Conservation (phyloP, 2,329 filamentous ascomycete genomes). For the Hypoxylon sp. region DNA sequence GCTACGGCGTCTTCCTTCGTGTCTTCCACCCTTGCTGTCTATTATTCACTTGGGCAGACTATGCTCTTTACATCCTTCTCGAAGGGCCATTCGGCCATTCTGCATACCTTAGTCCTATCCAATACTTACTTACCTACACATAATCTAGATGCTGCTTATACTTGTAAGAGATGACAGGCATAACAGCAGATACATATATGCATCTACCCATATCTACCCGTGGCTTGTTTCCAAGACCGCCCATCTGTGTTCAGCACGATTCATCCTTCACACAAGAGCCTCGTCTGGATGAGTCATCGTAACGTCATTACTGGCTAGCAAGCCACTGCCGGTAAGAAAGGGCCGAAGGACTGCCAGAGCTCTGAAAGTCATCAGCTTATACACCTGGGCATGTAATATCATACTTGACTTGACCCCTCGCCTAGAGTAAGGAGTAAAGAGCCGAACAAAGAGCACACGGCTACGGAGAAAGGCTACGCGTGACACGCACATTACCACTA, state of each 20-base stretch:
- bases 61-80: not conserved
- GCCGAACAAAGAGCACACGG: not conserved
- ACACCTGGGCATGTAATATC: no score
- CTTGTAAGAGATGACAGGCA: not conserved
- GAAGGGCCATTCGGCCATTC: not conserved
- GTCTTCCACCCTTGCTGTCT: not conserved
- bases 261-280: not conserved
- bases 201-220: no score
- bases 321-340: not conserved
- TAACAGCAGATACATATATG: no score
- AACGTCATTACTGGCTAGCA: not conserved
- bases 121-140: no score
- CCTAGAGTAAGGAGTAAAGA: no score
- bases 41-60: not conserved
- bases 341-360: not conserved
- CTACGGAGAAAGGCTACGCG: not conserved
- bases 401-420: no score
- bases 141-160: no score
- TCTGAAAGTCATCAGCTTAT: not conserved
- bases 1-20: constrained; percentile 10
- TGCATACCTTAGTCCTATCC: no score
- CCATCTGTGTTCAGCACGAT: not conserved
- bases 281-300: not conserved
- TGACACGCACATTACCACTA: not conserved
- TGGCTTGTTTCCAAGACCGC: not conserved